These are phyloP conservation scores for Aschersonia sp. DNA, from an alignment of 2,329 filamentous ascomycete genomes.

Conservation along the genomic window DNA sequence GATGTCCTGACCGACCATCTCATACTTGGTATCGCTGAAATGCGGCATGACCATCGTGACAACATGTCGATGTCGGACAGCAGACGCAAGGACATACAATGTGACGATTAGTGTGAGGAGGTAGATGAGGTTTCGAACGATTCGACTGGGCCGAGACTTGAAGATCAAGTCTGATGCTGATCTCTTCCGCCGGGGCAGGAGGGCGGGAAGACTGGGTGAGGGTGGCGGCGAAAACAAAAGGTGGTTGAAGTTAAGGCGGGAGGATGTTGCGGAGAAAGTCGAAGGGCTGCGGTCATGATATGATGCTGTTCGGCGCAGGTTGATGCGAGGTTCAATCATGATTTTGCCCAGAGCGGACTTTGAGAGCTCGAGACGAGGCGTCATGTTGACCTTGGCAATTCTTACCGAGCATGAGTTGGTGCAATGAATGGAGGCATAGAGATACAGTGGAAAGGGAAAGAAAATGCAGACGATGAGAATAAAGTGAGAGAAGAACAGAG, in stretches of 20 bases:
- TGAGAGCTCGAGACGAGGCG: slow-evolving; percentile 30
- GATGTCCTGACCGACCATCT: slow-evolving; percentile 50
- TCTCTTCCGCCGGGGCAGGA: slow-evolving; percentile 51
- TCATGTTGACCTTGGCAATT: slow-evolving; percentile 20
- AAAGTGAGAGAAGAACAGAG: neutral
- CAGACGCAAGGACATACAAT: slow-evolving; percentile 28
- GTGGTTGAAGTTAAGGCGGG: slow-evolving; percentile 51
- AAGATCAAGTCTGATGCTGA: slow-evolving; percentile 30
- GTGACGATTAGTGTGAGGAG: slow-evolving; percentile 33
- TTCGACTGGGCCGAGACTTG: slow-evolving; percentile 36
- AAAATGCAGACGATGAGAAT: neutral
- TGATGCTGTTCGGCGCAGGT: slow-evolving; percentile 42
- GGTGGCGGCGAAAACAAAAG: slow-evolving; percentile 53
- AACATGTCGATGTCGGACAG: slow-evolving; percentile 13
- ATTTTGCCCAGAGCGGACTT: slow-evolving; percentile 31
- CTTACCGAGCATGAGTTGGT: too few relatives aligned
- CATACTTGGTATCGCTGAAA: slow-evolving; percentile 37
- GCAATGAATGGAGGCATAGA: neutral
- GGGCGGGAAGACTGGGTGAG: slow-evolving; percentile 55
- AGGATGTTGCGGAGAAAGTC: slow-evolving; percentile 44
- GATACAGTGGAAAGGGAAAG: neutral
- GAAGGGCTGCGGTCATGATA: slow-evolving; percentile 30
- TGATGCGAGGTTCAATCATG: slow-evolving; percentile 39
- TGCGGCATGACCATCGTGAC: slow-evolving; percentile 23
- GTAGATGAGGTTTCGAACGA: slow-evolving; percentile 41